Conservation (phyloP, 2,329 filamentous ascomycete species). For the Sporothrix protearum region DNA sequence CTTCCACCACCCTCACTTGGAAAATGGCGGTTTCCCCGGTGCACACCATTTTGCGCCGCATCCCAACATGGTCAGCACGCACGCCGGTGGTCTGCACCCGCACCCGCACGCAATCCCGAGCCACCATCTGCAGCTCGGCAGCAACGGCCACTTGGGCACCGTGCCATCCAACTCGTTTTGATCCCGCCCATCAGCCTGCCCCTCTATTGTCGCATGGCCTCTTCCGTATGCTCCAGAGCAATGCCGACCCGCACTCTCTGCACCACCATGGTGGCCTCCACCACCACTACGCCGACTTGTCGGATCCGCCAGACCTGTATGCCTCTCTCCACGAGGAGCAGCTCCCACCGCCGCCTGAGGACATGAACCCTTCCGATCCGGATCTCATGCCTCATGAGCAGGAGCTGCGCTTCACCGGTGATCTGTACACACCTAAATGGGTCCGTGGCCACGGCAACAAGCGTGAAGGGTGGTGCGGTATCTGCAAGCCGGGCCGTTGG, state of each 20-base stretch:
- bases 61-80: conserved; percentile 2
- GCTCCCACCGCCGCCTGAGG: conserved; percentile 68
- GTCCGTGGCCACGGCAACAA: conserved; percentile 83
- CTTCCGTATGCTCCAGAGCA: conserved; percentile 71
- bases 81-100: conserved; percentile 21
- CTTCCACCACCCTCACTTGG: conserved; percentile 25
- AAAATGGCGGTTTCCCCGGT: conserved; percentile 17
- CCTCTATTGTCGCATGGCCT: conserved; percentile 66
- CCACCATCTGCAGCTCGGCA: conserved; percentile 19
- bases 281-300: conserved; percentile 68
- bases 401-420: conserved; percentile 72
- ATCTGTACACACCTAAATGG: conserved; percentile 80
- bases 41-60: conserved; percentile 14
- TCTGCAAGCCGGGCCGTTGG: conserved; percentile 83
- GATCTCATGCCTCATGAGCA: conserved; percentile 75
- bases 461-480: conserved; percentile 84
- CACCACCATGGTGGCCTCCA: conserved; percentile 56
- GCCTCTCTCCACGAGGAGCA: conserved; percentile 72
- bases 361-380: conserved; percentile 75
- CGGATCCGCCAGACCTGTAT: conserved; percentile 73
- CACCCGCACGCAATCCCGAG: conserved; percentile 23
- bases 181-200: conserved; percentile 52
- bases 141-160: conserved; percentile 31
- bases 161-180: conserved; percentile 43
- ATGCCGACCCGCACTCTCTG: conserved; percentile 64